Conservation (phyloP, 108 stramenopile species). For the Cafeteria roenbergensis region DNA sequence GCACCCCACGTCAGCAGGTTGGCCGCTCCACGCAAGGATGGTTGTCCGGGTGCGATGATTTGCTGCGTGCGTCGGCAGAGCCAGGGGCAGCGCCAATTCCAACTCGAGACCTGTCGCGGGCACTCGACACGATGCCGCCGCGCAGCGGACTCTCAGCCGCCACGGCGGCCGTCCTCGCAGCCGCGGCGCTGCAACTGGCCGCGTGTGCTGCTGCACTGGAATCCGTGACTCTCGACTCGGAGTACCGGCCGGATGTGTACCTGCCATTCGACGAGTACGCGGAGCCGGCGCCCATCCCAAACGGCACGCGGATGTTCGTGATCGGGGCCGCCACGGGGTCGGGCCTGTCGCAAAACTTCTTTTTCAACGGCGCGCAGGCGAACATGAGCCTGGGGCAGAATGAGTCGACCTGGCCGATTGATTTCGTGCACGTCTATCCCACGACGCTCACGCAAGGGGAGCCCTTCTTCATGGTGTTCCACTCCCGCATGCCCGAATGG, state of each 20-base stretch:
- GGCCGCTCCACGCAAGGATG: no score
- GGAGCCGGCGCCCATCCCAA: neutral
- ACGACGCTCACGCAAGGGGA: neutral
- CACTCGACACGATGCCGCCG: no score
- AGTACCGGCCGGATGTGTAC: neutral
- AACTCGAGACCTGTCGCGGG: no score
- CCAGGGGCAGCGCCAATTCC: no score
- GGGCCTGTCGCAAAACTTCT: neutral
- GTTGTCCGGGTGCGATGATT: no score
- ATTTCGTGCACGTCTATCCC: neutral
- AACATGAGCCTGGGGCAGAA: neutral
- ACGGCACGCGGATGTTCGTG: neutral
- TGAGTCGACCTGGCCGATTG: neutral
- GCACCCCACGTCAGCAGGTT: no score
- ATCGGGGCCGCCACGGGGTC: neutral
- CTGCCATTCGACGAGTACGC: conserved; percentile 4
- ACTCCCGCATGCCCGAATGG: neutral
- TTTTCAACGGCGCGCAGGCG: neutral
- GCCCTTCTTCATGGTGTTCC: neutral
- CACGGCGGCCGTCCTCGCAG: no score
- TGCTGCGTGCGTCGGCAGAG: no score
- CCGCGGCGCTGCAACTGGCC: no score
- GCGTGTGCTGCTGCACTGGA: no score
- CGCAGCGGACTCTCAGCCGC: no score
- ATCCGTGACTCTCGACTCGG: no score